These are phyloP conservation scores for Huntiella savannae DNA, from an alignment of 2,329 filamentous ascomycete species.

Conservation along the genomic window DNA sequence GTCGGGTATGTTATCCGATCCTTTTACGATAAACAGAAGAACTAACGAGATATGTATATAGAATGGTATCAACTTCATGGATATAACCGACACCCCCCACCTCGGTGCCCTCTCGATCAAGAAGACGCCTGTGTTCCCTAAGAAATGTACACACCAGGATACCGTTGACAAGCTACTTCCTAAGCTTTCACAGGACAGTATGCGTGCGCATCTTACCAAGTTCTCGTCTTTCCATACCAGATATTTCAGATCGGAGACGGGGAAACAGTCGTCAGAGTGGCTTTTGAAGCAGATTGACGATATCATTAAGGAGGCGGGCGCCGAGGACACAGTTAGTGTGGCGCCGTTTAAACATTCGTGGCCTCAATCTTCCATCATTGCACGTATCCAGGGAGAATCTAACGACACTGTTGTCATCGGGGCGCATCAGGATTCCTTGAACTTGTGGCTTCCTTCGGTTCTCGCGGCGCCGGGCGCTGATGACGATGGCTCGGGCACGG, in stretches of 20 bases:
- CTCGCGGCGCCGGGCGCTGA: conserved; percentile 83
- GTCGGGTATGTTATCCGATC: conserved; percentile 39
- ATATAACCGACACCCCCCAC: conserved; percentile 62
- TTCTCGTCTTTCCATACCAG: conserved; percentile 65
- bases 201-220: conserved; percentile 59
- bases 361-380: conserved; percentile 82
- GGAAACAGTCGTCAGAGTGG: conserved; percentile 75
- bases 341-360: conserved; percentile 64
- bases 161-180: conserved; percentile 48
- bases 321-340: conserved; percentile 46
- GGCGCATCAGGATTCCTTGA: conserved; percentile 89
- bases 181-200: conserved; percentile 53
- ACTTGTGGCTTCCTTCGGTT: conserved; percentile 70
- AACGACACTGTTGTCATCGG: conserved; percentile 75
- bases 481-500: conserved; percentile 80
- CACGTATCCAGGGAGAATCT: conserved; percentile 69
- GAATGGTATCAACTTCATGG: conserved; percentile 80
- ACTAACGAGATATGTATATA: conserved; percentile 18
- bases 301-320: conserved; percentile 53
- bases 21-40: not conserved
- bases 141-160: conserved; percentile 42
- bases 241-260: conserved; percentile 64
- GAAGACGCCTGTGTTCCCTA: conserved; percentile 39
- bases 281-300: conserved; percentile 54
- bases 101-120: conserved; percentile 20